phyloP scores from a whole-genome alignment of 176 grass and related monocot genomes.

The Cocos nucifera region DNA sequence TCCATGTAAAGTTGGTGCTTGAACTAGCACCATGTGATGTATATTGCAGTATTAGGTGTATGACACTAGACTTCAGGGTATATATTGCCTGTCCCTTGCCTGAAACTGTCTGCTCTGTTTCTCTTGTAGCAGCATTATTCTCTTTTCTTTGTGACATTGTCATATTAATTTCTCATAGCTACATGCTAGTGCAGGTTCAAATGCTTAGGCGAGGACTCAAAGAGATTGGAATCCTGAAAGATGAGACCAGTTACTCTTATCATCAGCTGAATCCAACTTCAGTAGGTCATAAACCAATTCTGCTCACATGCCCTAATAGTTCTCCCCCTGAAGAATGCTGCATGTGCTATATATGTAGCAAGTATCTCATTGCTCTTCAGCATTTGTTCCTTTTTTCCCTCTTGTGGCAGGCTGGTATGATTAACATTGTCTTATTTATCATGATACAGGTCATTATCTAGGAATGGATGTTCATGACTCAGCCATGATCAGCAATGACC shows the following conservation, averaged over 20 bases:
- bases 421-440: background rate
- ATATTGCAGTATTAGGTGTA: too few relatives aligned
- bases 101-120: too few relatives aligned
- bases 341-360: background rate
- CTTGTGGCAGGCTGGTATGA: background rate
- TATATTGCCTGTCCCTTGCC: too few relatives aligned
- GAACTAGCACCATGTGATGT: too few relatives aligned
- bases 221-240: constrained; percentile 65
- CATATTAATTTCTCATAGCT: background rate
- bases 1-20: too few relatives aligned
- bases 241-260: constrained; percentile 50
- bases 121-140: too few relatives aligned
- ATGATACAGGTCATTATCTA: constrained; percentile 71
- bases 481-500: constrained; percentile 33
- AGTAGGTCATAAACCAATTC: constrained; percentile 36
- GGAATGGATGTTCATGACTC: constrained; percentile 95
- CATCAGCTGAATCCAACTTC: constrained; percentile 91
- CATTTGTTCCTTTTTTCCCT: too few relatives aligned
- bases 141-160: too few relatives aligned
- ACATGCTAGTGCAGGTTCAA: constrained; percentile 33
- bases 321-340: constrained; percentile 20
- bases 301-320: constrained; percentile 3
- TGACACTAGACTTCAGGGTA: too few relatives aligned
- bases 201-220: constrained; percentile 79
- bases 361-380: background rate